A percentile compares a stretch with the other conserved stretches of the same genome.
phyloP scores from a whole-genome alignment of 768 basidiomycete species.

The Holtermanniella nyarrowii region DNA sequence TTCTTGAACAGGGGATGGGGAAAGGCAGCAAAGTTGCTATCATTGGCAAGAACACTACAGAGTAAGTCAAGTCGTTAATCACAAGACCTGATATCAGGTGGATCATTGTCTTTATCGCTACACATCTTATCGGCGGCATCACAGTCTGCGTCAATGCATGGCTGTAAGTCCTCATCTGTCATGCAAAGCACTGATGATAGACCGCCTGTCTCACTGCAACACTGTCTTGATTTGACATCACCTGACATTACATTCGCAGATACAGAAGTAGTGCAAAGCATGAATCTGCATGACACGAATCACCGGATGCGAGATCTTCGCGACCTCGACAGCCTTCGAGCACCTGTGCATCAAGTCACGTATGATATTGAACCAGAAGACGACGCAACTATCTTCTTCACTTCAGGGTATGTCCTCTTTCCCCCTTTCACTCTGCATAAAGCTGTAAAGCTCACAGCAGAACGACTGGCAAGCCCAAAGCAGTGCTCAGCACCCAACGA shows the following conservation, averaged over 20 bases:
- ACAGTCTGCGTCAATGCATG: slow-evolving; percentile 27
- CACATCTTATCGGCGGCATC: slow-evolving; percentile 28
- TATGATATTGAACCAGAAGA: slow-evolving; percentile 19
- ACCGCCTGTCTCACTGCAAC: slow-evolving; percentile 11
- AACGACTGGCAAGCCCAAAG: slow-evolving; percentile 30
- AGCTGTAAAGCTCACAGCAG: slow-evolving; percentile 6
- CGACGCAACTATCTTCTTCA: slow-evolving; percentile 33
- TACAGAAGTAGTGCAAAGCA: background rate
- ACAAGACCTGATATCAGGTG: slow-evolving; percentile 12
- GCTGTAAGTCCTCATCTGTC: no score
- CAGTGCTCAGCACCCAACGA: slow-evolving; percentile 32
- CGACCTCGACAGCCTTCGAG: background rate
- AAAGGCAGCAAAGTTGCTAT: slow-evolving; percentile 27
- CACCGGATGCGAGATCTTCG: background rate
- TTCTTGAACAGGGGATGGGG: slow-evolving; percentile 20
- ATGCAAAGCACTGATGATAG: slow-evolving; percentile 4
- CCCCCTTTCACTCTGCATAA: background rate
- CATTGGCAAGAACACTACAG: slow-evolving; percentile 24
- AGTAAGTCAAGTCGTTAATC: slow-evolving; percentile 9
- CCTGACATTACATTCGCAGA: slow-evolving; percentile 9
- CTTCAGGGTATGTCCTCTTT: slow-evolving; percentile 22
- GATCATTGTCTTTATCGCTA: slow-evolving; percentile 25
- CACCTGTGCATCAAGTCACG: background rate
- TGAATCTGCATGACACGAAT: background rate
- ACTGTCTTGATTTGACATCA: slow-evolving; percentile 14